phyloP scores from a whole-genome alignment of 1,284 basidiomycete species.

The Apiotrichum brassicae region DNA sequence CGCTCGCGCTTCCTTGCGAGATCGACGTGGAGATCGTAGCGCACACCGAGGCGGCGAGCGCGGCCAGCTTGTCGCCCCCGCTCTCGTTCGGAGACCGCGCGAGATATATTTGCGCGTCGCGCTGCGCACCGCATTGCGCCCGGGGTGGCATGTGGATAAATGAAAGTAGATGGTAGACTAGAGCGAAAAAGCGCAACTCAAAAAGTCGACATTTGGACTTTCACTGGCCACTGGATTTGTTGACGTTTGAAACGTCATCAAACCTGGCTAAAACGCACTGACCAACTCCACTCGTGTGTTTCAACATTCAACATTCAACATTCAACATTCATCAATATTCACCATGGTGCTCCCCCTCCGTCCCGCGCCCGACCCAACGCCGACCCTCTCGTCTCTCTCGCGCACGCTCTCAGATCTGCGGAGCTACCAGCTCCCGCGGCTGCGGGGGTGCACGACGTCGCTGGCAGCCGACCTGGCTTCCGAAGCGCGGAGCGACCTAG shows the following conservation, averaged over 20 bases:
- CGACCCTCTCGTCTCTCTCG: slow-evolving; percentile 43
- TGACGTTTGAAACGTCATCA: not conserved
- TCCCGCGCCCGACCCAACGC: not conserved
- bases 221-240: not conserved
- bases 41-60: not conserved
- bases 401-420: slow-evolving; percentile 60
- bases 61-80: not conserved
- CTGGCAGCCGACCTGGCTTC: slow-evolving; percentile 65
- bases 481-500: slow-evolving; percentile 69
- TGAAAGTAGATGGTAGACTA: too few relatives aligned
- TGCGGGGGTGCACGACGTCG: slow-evolving; percentile 61
- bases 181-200: too few relatives aligned
- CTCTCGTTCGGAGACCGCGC: too few relatives aligned
- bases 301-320: not conserved
- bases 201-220: too few relatives aligned
- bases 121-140: too few relatives aligned
- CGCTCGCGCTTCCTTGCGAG: too few relatives aligned
- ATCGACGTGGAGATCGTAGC: not conserved
- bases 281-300: not conserved
- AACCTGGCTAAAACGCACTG: not conserved
- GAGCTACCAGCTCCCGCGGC: slow-evolving; percentile 66
- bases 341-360: not conserved
- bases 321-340: not conserved
- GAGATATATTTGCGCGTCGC: too few relatives aligned
- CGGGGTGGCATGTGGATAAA: too few relatives aligned